Base-by-base conservation (phyloP, 768 basidiomycete genomes). In the Tulasnella sp. region DNA sequence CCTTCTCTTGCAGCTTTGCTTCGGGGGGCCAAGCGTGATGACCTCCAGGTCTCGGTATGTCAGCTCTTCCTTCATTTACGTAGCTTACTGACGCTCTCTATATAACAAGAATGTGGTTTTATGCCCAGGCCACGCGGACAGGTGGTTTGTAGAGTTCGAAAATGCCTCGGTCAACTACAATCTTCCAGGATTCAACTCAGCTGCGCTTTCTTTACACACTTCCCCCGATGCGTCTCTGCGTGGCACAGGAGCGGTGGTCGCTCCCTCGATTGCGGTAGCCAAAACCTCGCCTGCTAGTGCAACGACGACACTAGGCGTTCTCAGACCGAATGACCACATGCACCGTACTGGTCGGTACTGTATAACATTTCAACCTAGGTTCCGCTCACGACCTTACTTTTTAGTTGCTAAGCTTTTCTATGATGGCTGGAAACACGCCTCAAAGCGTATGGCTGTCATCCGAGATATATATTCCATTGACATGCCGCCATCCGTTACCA, bases 381-480 rank as follows among this genome's bases (percentile, higher is more conserved):
- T 31, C 7, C 11, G 28, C 64, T 69, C 28, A 58, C 28, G 12
- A 34, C 14, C 76, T n/a, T 58, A 7, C 48, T 22, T 22, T 76
- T 11, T n/a, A 76, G 76, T 37, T 46, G 22, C 76, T 5, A 41
- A n/a, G 31, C 40, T 78, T 37, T 64, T 78, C 40, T 64, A 42
- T 22, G 60, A 78, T 20, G 77, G 77, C 50, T 78, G 77, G 77
- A 58, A 34, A 37, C 77, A 78, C n/a, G 34, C 77, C 24, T 60
- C 28, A 7, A 78, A 78, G 31, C 46, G 76, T 12, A 48, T 64
- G 40, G 41, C 54, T 28, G 41, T 40, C 20, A 64, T 64, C 6
- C 54, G 60, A 12, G 44, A 75, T 7, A 78, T 78, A 3, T 78
- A 78, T 44, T 28, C 77, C 24, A 69, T 78, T 22, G 42, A 31